phyloP scores from a whole-genome alignment of 2,329 filamentous ascomycete genomes.

The Periconia macrospinosa region DNA sequence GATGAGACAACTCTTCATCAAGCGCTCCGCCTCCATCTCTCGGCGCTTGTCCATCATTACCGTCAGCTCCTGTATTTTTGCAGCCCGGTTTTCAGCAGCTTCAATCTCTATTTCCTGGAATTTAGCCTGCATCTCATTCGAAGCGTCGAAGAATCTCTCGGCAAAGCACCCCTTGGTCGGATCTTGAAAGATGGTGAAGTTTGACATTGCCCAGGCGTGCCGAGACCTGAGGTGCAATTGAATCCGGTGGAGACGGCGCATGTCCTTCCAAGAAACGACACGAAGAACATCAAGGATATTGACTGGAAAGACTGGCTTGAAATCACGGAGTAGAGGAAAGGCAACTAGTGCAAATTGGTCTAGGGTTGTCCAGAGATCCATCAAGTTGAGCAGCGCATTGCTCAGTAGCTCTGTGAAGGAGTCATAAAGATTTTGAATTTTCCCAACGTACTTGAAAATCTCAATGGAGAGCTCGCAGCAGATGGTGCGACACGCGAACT shows the following conservation, averaged over 20 bases:
- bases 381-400: conserved; percentile 54
- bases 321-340: conserved; percentile 55
- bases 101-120: conserved; percentile 41
- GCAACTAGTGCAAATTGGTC: conserved; percentile 51
- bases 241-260: conserved; percentile 54
- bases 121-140: conserved; percentile 19
- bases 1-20: no score
- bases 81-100: conserved; percentile 19
- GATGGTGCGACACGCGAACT: conserved; percentile 14
- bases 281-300: conserved; percentile 59
- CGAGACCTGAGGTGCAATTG: conserved; percentile 52
- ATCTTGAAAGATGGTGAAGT: conserved; percentile 54
- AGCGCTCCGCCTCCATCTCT: conserved; percentile 25
- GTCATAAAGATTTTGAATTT: conserved; percentile 44
- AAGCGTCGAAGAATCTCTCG: conserved; percentile 47
- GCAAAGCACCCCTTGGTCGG: conserved; percentile 50
- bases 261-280: conserved; percentile 49
- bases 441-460: conserved; percentile 43
- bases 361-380: conserved; percentile 62
- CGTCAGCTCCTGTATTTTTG: conserved; percentile 47
- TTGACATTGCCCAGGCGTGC: conserved; percentile 5
- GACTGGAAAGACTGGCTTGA: conserved; percentile 54
- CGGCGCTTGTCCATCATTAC: conserved; percentile 40
- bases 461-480: conserved; percentile 35
- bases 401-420: conserved; percentile 55